Base-by-base conservation (phyloP, 495 filamentous ascomycete species). In the Endocarpon pusillum region DNA sequence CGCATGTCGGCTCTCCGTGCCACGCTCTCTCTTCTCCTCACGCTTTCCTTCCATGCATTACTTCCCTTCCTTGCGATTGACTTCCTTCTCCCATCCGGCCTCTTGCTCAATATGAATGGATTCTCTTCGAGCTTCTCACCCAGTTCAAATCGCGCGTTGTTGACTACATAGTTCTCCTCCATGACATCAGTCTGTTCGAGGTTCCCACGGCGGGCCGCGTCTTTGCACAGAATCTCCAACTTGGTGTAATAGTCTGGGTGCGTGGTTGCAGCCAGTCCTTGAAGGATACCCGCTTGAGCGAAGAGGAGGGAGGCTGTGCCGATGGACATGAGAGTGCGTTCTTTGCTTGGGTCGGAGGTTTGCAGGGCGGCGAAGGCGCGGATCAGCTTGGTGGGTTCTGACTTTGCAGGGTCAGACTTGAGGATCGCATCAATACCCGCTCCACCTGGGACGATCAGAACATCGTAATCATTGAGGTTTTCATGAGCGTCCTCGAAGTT, bases 151-250 rank as follows among this genome's bases (percentile, higher is more conserved):
- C 76, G 72, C 28, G 77, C 64, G 51, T 82, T 82, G 57, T 82
- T 82, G 46, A 85, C 78, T 6, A 85, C 69, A 42, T 82, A 84
- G 43, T 80, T 65, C 47, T 78, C 74, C 39, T 84, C 77, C 38
- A 83, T 61, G 26, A 87, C 73, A 40, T 81, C 75, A 30, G 75
- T 73, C 32, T 71, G 64, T 51, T 75, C 68, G n/a, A 62, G 43
- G 3, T 34, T 41, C 2, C 42, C 40, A 10, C 32, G 24, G 15
- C 37, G 39, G 3, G 35, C 42, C 4, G 28, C 21, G 62, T 54
- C 18, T 64, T 59, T 6, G 73, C 62, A 28, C 72, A 71, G 40
- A 78, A 65, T 44, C 69, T 70, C 52, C 76, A 80, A 24, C 82
- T 48, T 34, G 60, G 73, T 54, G 83, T 76, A 28, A 87, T 62